A percentile compares a stretch with the other conserved stretches of the same genome.
These are phyloP conservation scores for Pseudogymnoascus sp. DNA, from an alignment of 2,329 filamentous ascomycete genomes.

Conservation along the genomic window DNA sequence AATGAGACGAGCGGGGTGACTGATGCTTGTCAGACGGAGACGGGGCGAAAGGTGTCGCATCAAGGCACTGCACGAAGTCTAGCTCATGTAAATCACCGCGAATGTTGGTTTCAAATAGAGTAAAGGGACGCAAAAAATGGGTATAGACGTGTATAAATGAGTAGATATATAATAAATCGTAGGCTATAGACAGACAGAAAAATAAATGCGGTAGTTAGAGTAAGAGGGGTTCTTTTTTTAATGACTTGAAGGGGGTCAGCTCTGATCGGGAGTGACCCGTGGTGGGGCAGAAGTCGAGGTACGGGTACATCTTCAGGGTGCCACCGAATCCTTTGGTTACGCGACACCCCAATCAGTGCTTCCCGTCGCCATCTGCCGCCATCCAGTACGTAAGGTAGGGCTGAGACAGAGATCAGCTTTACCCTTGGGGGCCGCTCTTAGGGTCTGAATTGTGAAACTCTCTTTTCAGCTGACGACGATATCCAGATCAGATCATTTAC, in stretches of 20 bases:
- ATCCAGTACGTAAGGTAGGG: conserved; percentile 1
- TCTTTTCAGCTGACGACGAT: not conserved
- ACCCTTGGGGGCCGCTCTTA: not conserved
- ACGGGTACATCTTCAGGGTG: conserved; percentile 3
- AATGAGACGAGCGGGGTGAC: conserved; percentile 6
- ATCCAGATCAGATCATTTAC: not conserved
- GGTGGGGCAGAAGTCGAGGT: not conserved
- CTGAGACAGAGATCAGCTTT: not conserved
- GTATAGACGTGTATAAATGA: not conserved
- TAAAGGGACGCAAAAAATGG: not conserved
- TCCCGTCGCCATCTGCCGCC: not conserved
- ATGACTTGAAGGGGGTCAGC: conserved; percentile 4
- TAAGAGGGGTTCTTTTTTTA: not conserved
- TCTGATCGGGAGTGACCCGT: conserved; percentile 7
- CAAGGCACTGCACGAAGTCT: not conserved
- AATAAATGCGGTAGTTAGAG: not conserved
- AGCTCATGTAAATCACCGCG: not conserved
- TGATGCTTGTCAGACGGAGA: conserved; percentile 6
- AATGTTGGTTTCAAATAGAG: conserved; percentile 4
- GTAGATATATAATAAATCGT: not conserved
- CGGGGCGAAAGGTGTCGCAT: not conserved
- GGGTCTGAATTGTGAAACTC: not conserved
- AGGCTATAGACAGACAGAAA: not conserved
- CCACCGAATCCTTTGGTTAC: not conserved
- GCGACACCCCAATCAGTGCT: conserved; percentile 2